Evolutionary conservation across 495 filamentous ascomycete genomes (phyloP).

Genomic region (Neurospora sp.): DNA sequence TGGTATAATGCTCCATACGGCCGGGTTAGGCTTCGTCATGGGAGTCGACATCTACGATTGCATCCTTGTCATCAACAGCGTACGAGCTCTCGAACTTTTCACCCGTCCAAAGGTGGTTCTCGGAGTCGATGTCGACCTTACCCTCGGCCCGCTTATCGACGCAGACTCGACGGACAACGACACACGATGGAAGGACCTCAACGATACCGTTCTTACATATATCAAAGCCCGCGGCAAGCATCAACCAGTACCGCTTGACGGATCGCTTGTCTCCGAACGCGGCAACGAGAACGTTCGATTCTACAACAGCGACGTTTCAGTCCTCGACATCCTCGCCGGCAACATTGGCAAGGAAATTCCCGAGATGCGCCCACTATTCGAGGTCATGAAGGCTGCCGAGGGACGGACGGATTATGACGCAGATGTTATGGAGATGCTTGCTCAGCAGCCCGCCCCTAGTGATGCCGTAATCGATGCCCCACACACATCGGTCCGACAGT

Average conservation of each 20-base stretch:
- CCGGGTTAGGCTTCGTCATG: constrained; percentile 75
- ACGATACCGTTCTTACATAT: constrained; percentile 70
- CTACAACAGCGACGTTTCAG: constrained; percentile 61
- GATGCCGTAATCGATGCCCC: constrained; percentile 54
- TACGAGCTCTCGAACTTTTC: constrained; percentile 70
- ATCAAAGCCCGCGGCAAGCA: constrained; percentile 81
- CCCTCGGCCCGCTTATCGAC: constrained; percentile 70
- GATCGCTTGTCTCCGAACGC: constrained; percentile 75
- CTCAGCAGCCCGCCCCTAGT: constrained; percentile 55
- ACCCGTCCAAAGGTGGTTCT: constrained; percentile 66
- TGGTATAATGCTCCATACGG: constrained; percentile 78
- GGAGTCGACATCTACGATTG: constrained; percentile 93
- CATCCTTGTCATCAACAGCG: constrained; percentile 79
- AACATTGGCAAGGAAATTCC: constrained; percentile 61
- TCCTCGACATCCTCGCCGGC: constrained; percentile 73
- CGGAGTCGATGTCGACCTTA: constrained; percentile 66
- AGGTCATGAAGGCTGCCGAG: constrained; percentile 78
- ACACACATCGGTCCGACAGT: constrained; percentile 17
- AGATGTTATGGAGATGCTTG: constrained; percentile 34
- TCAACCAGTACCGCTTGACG: constrained; percentile 71
- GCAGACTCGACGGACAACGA: constrained; percentile 67
- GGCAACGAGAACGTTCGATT: constrained; percentile 85
- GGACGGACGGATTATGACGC: constrained; percentile 66
- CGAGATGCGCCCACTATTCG: constrained; percentile 54
- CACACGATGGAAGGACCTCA: constrained; percentile 47